A percentile compares a stretch with the other conserved stretches of the same genome.
Conservation (phyloP, 2,329 filamentous ascomycete species). For the Phyllosticta citriasiana region DNA sequence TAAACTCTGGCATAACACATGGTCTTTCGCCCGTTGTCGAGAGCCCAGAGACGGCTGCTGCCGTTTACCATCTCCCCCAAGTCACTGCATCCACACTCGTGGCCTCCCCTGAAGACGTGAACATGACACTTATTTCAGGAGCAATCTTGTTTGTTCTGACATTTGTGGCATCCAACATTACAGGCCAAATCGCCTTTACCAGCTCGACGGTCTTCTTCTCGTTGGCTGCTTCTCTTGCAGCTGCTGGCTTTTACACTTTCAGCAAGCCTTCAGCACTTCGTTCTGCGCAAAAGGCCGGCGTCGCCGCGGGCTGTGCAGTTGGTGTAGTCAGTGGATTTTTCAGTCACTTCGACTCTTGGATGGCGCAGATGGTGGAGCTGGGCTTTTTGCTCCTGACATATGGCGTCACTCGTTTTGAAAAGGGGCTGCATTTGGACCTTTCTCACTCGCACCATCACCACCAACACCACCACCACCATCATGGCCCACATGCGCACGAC, state of each 20-base stretch:
- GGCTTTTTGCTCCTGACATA: conserved; percentile 6
- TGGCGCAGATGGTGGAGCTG: not conserved
- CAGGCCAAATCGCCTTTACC: conserved; percentile 23
- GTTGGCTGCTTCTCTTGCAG: conserved; percentile 31
- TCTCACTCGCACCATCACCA: conserved; percentile 16
- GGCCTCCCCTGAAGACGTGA: conserved; percentile 29
- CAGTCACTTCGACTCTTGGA: conserved; percentile 17
- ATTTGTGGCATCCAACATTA: conserved; percentile 25
- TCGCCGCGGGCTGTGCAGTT: conserved; percentile 21
- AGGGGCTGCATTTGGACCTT: not conserved
- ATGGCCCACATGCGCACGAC: conserved; percentile 22
- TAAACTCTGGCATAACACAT: not conserved
- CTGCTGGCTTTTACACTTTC: conserved; percentile 34
- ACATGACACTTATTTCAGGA: conserved; percentile 34
- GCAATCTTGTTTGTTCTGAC: conserved; percentile 27
- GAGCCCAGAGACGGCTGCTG: conserved; percentile 4
- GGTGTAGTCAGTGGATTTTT: conserved; percentile 18
- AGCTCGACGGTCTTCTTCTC: conserved; percentile 28
- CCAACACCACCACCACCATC: conserved; percentile 12
- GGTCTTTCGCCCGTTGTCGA: conserved; percentile 7
- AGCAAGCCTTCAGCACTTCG: conserved; percentile 32
- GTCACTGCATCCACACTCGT: conserved; percentile 20
- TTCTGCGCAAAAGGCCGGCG: conserved; percentile 25
- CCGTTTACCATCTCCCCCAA: not conserved
- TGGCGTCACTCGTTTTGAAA: conserved; percentile 1